Percentiles rank a stretch among this genome's conserved stretches.
These are phyloP conservation scores for Kazachstania sp. DNA, from an alignment of 1,139 yeast species.

Conservation along the genomic window DNA sequence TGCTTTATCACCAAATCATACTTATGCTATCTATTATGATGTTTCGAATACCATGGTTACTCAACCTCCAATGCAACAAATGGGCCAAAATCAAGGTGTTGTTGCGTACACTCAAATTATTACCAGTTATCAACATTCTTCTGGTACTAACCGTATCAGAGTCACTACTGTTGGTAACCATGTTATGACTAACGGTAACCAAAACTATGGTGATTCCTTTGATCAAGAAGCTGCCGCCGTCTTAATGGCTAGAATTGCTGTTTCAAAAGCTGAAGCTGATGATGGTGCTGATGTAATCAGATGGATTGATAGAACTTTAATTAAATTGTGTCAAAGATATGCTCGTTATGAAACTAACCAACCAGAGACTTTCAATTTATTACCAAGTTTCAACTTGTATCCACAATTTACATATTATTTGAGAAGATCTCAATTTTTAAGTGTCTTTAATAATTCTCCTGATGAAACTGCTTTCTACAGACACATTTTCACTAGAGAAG, in stretches of 20 bases:
- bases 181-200: constrained; percentile 45
- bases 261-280: constrained; percentile 77
- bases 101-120: constrained; percentile 49
- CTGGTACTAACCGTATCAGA: constrained; percentile 76
- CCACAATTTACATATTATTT: constrained; percentile 95
- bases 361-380: constrained; percentile 65
- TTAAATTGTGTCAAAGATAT: constrained; percentile 77
- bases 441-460: constrained; percentile 95
- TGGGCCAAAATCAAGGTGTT: constrained; percentile 12
- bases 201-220: constrained; percentile 54
- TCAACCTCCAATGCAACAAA: constrained; percentile 14
- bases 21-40: constrained; percentile 85
- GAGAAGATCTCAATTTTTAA: constrained; percentile 93
- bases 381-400: constrained; percentile 71
- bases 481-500: constrained; percentile 85
- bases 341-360: constrained; percentile 80
- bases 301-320: constrained; percentile 79
- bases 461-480: constrained; percentile 98
- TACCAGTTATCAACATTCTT: constrained; percentile 71
- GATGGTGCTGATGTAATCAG: constrained; percentile 68
- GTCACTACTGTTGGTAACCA: constrained; percentile 81
- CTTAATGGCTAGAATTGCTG: constrained; percentile 87
- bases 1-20: constrained; percentile 73
- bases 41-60: constrained; percentile 46
- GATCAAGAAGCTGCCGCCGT: constrained; percentile 99